phyloP scores from a whole-genome alignment of 2,329 filamentous ascomycete genomes.

The Epichloe elymi region DNA sequence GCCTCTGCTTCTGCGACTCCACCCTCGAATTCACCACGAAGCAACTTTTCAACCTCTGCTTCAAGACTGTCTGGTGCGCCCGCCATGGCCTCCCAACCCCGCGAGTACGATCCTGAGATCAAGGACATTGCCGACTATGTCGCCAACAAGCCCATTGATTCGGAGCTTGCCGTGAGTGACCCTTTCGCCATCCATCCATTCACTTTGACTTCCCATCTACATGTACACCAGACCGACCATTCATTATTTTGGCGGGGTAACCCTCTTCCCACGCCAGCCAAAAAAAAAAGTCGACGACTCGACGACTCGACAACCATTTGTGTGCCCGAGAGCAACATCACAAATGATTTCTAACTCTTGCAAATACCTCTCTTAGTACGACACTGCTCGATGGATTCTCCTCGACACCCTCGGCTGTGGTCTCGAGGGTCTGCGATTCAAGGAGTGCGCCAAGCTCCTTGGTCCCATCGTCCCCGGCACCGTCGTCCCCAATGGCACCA shows the following conservation, averaged over 20 bases:
- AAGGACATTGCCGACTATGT: conserved; percentile 92
- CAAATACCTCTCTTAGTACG: conserved; percentile 44
- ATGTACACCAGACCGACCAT: too few relatives aligned
- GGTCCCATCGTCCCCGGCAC: conserved; percentile 87
- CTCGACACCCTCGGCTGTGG: conserved; percentile 95
- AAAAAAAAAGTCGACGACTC: background rate
- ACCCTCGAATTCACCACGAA: conserved; percentile 13
- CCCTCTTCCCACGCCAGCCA: background rate
- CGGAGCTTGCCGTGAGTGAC: conserved; percentile 72
- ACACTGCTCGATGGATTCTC: conserved; percentile 93
- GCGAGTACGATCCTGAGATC: conserved; percentile 81
- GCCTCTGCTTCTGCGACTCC: conserved; percentile 15
- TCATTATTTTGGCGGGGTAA: background rate
- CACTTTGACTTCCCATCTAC: background rate
- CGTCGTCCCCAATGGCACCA: conserved; percentile 79
- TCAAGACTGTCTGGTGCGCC: conserved; percentile 35
- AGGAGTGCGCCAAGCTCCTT: conserved; percentile 89
- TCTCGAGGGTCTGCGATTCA: conserved; percentile 87
- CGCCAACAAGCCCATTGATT: conserved; percentile 81
- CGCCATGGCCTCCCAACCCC: conserved; percentile 34
- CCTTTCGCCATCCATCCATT: background rate
- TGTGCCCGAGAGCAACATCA: background rate
- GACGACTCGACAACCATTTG: background rate
- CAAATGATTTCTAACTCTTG: background rate
- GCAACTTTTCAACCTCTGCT: conserved; percentile 36